Evolutionary conservation across 225 moss, liverwort and hornwort genomes (phyloP).

Genomic region (Pseudoscleropodium purum): DNA sequence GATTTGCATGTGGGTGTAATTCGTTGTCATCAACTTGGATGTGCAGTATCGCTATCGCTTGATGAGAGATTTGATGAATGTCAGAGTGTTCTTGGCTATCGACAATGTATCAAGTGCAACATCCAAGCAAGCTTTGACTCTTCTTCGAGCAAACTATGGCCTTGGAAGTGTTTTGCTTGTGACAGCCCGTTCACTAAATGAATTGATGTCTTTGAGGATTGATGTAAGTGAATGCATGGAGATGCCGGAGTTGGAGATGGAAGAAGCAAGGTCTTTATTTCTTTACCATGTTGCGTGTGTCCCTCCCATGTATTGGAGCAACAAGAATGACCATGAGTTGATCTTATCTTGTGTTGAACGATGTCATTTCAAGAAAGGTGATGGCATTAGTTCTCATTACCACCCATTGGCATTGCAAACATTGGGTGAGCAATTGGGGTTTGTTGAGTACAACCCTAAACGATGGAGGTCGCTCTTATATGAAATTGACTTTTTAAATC

Average conservation of each 20-base stretch:
- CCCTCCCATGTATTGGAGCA: neutral
- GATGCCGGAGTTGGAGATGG: neutral
- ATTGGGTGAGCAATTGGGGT: neutral
- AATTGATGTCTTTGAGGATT: neutral
- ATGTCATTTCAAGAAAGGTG: neutral
- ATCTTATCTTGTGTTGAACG: neutral
- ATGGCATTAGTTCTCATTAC: neutral
- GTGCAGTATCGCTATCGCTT: neutral
- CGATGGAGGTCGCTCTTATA: neutral
- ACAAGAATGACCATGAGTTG: neutral
- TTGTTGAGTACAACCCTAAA: neutral
- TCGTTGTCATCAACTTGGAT: neutral
- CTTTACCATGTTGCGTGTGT: neutral
- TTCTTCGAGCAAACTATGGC: neutral
- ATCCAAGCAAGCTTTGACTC: neutral
- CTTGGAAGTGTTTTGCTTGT: conserved; percentile 1
- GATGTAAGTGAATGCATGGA: neutral
- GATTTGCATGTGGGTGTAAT: neutral
- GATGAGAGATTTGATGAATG: neutral
- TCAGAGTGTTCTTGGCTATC: neutral
- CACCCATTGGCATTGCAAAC: neutral
- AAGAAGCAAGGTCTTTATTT: neutral
- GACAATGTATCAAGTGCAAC: neutral
- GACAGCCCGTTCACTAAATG: neutral
- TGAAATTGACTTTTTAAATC: neutral